Evolutionary conservation across 768 basidiomycete species (phyloP).

Genomic region (Amanita exitialis): DNA sequence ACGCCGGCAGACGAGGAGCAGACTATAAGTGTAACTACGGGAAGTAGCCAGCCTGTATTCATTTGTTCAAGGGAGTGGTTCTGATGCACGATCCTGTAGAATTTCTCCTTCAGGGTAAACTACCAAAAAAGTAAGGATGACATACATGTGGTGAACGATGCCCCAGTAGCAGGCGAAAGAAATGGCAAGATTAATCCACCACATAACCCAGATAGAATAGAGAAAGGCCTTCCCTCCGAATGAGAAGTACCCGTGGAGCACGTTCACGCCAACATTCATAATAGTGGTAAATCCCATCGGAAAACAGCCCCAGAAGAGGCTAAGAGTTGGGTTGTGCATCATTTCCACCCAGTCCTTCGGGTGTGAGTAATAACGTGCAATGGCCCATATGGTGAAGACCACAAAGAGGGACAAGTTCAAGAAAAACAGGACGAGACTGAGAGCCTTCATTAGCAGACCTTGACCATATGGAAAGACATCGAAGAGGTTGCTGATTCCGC

Average conservation of each 20-base stretch:
- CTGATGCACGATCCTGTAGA: conserved; percentile 41
- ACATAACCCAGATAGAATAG: conserved; percentile 44
- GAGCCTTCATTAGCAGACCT: background rate
- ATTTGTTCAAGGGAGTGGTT: conserved; percentile 44
- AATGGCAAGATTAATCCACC: conserved; percentile 52
- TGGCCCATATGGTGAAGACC: conserved; percentile 26
- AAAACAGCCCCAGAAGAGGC: conserved; percentile 31
- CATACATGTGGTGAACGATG: conserved; percentile 58
- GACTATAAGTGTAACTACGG: conserved; percentile 66
- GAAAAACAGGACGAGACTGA: conserved; percentile 13
- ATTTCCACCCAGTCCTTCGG: conserved; percentile 33
- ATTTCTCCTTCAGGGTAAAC: background rate
- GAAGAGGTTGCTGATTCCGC: conserved; percentile 4
- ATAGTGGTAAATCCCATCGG: conserved; percentile 49
- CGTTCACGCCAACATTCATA: conserved; percentile 30
- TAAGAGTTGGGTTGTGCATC: conserved; percentile 38
- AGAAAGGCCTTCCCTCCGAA: conserved; percentile 42
- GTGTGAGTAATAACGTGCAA: conserved; percentile 30
- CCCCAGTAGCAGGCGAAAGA: conserved; percentile 51
- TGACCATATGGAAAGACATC: conserved; percentile 6
- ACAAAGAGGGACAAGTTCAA: conserved; percentile 34
- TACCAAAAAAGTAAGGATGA: conserved; percentile 7
- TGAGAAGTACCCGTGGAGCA: conserved; percentile 28
- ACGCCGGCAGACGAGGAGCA: conserved; percentile 57
- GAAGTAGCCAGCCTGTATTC: conserved; percentile 64